A percentile compares a stretch with the other conserved stretches of the same genome.
Conservation (phyloP, 148 eudicot genomes). For the Rhododendron simsii region DNA sequence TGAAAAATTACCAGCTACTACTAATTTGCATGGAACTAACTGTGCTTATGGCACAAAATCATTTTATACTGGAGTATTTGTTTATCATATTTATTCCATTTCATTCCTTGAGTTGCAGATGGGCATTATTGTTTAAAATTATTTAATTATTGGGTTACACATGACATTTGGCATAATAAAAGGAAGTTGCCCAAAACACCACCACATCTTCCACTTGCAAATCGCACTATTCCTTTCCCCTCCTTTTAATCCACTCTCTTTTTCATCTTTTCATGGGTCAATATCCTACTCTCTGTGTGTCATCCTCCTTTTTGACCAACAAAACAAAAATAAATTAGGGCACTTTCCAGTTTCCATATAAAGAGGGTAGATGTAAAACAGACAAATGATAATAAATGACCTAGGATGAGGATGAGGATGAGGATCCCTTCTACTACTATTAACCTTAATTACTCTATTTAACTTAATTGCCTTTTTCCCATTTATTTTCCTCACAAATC, state of each 20-base stretch:
- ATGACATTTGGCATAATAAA: slow-evolving; percentile 2
- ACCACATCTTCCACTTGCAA: slow-evolving; percentile 14
- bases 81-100: too few species aligned
- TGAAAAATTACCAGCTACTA: too few species aligned
- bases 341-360: not conserved
- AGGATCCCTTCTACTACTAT: not conserved
- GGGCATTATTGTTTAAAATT: not conserved
- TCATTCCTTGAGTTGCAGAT: not conserved
- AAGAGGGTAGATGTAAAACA: not conserved
- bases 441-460: not conserved
- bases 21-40: not conserved
- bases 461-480: not conserved
- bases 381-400: not conserved
- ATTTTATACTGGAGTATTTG: too few species aligned
- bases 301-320: slow-evolving; percentile 21
- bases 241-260: slow-evolving; percentile 12
- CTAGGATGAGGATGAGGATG: not conserved
- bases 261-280: slow-evolving; percentile 4
- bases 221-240: slow-evolving; percentile 20
- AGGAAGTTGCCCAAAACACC: not conserved
- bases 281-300: not conserved
- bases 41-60: not conserved
- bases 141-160: not conserved
- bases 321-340: not conserved
- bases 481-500: not conserved